Evolutionary conservation across 1,139 yeast species (phyloP).

Genomic region (Debaryomyces singareniensis): DNA sequence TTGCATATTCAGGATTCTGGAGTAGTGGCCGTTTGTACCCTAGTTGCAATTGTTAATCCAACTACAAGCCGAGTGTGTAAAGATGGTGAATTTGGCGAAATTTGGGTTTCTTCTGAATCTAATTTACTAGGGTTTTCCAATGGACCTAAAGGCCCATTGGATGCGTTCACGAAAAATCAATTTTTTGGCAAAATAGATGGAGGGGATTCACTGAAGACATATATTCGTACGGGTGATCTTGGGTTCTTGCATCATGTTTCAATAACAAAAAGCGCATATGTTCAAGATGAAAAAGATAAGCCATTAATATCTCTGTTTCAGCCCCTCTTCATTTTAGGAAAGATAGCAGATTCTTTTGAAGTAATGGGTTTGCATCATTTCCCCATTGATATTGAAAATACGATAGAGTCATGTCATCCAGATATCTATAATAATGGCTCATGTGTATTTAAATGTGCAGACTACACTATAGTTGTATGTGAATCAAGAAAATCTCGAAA

Average conservation of each 20-base stretch:
- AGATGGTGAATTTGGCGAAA: constrained; percentile 95
- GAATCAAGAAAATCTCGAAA: constrained; percentile 52
- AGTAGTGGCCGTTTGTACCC: constrained; percentile 91
- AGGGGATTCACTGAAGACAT: constrained; percentile 58
- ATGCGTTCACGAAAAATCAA: constrained; percentile 34
- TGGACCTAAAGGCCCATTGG: constrained; percentile 45
- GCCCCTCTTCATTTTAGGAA: constrained; percentile 79
- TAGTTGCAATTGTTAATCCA: constrained; percentile 91
- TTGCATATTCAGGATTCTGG: constrained; percentile 90
- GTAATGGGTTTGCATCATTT: constrained; percentile 88
- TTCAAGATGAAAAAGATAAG: constrained; percentile 11
- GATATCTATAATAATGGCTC: constrained; percentile 53
- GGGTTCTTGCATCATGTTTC: constrained; percentile 81
- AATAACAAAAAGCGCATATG: constrained; percentile 23
- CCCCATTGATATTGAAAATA: constrained; percentile 74
- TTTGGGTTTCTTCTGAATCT: constrained; percentile 92
- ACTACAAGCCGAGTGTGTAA: constrained; percentile 75
- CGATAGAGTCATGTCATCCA: constrained; percentile 63
- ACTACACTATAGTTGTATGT: constrained; percentile 71
- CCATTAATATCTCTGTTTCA: constrained; percentile 47
- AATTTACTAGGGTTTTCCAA: constrained; percentile 60
- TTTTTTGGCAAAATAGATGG: constrained; percentile 52
- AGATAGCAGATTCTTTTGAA: constrained; percentile 85
- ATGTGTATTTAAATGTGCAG: constrained; percentile 79
- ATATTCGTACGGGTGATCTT: constrained; percentile 86